Evolutionary conservation across 208 protist species (phyloP), one percentile per base, ranked within the genome.

Genomic region (Wallacemonas sp.): DNA sequence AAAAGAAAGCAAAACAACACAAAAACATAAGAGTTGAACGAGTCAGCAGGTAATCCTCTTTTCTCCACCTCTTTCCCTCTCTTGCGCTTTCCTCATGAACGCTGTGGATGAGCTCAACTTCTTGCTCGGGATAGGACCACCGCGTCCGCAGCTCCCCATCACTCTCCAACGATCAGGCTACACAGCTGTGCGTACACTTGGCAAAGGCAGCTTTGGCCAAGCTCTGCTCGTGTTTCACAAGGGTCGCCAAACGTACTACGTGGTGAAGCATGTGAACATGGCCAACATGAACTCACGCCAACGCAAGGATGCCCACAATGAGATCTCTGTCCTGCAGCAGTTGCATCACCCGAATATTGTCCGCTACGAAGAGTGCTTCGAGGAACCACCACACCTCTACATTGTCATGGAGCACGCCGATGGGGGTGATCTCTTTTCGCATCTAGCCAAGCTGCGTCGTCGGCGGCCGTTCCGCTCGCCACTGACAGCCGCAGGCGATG

Each of bases 361-460:
- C 26, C 84, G 77, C 5, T 96, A 96, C 56, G 75, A 85, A 3
- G 88, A 96, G 65, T 90, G 80, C 56, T 90, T 72, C 58, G 86
- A 94, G 72, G 88, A 94, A 61, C 67, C 84, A 27, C 79, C 68
- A 15, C 81, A 96, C 39, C 62, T 96, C n/a, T 92, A 90, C 60
- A 94, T 97, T 70, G 86, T 96, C 11, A 97, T 97, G 92, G 88
- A 95, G 73, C 90, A 95, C 72, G 87, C 88, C 19, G 92, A 95
- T 49, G 90, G 86, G 19, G 92, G 92, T 2, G 92, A 97, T 45
- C 70, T 97, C 6, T 88, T 71, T 58, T 79, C 86, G 21, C 78
- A 88, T 27, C 59, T 96, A 19, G 65, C 68, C 61, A 61, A 71
- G 54, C 42, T 62, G 4, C n/a, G 41, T 2, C 54, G 60, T 17